These are phyloP conservation scores for Dillenia turbinata DNA, from an alignment of 164 flowering plant species.

Conservation along the genomic window DNA sequence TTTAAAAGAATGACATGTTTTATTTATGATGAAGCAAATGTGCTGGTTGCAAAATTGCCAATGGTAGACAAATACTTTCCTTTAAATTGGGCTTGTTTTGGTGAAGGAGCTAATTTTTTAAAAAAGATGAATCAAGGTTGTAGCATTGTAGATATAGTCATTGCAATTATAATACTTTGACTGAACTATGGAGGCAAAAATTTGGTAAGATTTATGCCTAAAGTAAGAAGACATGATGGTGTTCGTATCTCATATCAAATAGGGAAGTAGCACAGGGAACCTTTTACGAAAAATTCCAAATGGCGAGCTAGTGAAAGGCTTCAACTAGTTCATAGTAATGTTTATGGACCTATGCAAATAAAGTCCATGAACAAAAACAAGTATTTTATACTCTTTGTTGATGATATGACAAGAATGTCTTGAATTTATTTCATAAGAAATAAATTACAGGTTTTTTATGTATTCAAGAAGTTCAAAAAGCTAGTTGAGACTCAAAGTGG, in stretches of 20 bases:
- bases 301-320: background rate
- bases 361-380: background rate
- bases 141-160: too few relatives aligned
- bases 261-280: background rate
- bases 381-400: background rate
- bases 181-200: too few relatives aligned
- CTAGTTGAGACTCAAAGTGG: background rate
- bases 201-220: too few relatives aligned
- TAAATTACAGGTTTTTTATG: background rate
- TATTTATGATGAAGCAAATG: too few relatives aligned
- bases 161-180: too few relatives aligned
- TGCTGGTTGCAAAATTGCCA: too few relatives aligned
- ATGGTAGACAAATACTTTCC: too few relatives aligned
- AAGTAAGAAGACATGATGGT: too few relatives aligned
- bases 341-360: background rate
- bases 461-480: background rate
- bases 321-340: background rate
- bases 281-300: background rate
- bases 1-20: too few relatives aligned
- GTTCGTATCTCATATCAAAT: background rate
- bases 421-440: background rate
- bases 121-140: too few relatives aligned
- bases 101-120: too few relatives aligned
- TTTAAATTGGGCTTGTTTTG: too few relatives aligned
- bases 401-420: background rate